These are phyloP conservation scores for Puccinia polysora DNA, from an alignment of 1,284 basidiomycete genomes.

Conservation along the genomic window DNA sequence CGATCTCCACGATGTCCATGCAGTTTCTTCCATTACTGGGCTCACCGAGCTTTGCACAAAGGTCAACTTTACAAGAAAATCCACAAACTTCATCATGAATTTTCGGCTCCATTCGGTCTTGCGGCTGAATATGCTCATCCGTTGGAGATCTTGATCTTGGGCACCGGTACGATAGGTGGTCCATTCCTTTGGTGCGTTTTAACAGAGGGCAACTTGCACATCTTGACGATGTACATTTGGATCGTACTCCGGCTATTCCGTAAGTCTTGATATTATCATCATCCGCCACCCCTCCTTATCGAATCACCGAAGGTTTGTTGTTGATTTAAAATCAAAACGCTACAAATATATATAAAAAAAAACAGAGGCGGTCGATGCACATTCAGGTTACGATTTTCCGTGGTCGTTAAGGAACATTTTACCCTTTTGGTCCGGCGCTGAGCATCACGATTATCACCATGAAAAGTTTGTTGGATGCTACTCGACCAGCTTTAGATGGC, in stretches of 20 bases:
- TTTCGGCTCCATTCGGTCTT: constrained; percentile 91
- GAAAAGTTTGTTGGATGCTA: constrained; percentile 53
- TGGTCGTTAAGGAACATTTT: constrained; percentile 85
- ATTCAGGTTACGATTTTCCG: constrained; percentile 75
- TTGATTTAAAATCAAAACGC: constrained; percentile 2
- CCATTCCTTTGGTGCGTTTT: constrained; percentile 36
- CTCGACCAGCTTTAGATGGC: constrained; percentile 87
- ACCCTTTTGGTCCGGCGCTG: constrained; percentile 97
- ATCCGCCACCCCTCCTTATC: too few relatives aligned
- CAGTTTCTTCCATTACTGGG: constrained; percentile 53
- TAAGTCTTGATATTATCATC: background rate
- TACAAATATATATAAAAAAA: background rate
- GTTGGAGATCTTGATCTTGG: constrained; percentile 55
- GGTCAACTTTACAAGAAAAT: constrained; percentile 92
- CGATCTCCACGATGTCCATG: constrained; percentile 47
- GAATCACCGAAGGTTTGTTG: background rate
- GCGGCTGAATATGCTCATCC: constrained; percentile 79
- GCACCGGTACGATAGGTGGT: constrained; percentile 44
- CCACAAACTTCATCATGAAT: constrained; percentile 94
- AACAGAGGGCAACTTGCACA: constrained; percentile 59
- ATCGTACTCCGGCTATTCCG: constrained; percentile 86
- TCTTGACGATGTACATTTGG: constrained; percentile 89
- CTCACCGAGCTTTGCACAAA: constrained; percentile 84
- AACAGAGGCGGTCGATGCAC: constrained; percentile 80
- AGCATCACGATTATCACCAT: constrained; percentile 62